Evolutionary conservation across 768 basidiomycete species (phyloP).

Genomic region (Leccinellum rugosiceps): DNA sequence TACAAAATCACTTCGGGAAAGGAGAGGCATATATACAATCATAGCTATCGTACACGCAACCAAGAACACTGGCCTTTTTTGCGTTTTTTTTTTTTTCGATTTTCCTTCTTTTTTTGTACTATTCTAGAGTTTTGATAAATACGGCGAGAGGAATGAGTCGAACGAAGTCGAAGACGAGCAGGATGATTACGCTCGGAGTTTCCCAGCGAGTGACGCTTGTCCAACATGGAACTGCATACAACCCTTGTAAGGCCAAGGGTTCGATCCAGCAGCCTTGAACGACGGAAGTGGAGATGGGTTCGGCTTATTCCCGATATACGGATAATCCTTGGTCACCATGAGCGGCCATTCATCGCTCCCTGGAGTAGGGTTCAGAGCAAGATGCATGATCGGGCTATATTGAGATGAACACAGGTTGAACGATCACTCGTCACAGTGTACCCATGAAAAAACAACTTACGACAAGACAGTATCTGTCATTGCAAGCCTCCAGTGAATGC

Average conservation of each 20-base stretch:
- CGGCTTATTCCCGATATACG: not conserved
- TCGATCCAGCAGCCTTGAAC: not conserved
- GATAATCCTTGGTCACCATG: not conserved
- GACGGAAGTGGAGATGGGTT: not conserved
- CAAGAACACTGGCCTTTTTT: not conserved
- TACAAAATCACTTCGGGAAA: not conserved
- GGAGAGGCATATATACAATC: not conserved
- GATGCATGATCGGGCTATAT: not conserved
- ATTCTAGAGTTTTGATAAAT: not conserved
- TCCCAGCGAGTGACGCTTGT: not conserved
- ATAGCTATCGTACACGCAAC: not conserved
- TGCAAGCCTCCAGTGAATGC: too few relatives aligned
- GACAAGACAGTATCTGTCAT: too few relatives aligned
- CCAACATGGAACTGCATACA: not conserved
- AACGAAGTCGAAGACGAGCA: not conserved
- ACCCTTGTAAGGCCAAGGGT: not conserved
- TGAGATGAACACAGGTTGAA: not conserved
- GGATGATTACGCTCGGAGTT: not conserved
- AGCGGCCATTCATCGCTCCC: not conserved
- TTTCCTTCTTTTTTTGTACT: not conserved
- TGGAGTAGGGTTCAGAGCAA: not conserved
- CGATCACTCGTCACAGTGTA: not conserved
- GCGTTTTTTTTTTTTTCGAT: too few relatives aligned
- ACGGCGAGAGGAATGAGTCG: not conserved
- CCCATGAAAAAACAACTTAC: too few relatives aligned